These are phyloP conservation scores for Limonomyces culmigenus DNA, from an alignment of 1,284 basidiomycete genomes.

Conservation along the genomic window DNA sequence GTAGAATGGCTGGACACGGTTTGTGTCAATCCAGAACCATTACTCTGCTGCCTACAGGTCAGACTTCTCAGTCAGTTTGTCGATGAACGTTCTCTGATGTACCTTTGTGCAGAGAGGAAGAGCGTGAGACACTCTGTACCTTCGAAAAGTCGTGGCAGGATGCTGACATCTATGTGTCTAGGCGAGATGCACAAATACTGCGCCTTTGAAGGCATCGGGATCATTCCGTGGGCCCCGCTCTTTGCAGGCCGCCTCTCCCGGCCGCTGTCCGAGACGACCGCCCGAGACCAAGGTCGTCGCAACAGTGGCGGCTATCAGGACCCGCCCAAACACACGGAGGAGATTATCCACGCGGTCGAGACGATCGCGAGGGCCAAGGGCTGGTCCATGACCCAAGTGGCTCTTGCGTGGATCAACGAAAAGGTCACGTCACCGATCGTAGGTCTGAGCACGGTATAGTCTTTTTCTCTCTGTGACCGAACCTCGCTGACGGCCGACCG, in stretches of 20 bases:
- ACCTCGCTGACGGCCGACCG: background rate
- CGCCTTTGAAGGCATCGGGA: slow-evolving; percentile 25
- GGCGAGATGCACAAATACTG: slow-evolving; percentile 28
- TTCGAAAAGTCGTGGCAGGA: background rate
- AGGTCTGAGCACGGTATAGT: slow-evolving; percentile 33
- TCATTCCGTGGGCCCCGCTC: slow-evolving; percentile 25
- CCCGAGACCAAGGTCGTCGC: no score
- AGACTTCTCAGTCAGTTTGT: no score
- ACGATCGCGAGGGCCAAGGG: slow-evolving; percentile 23
- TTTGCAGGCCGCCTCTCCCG: slow-evolving; percentile 21
- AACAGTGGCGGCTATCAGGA: no score
- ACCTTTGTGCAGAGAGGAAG: slow-evolving; percentile 13
- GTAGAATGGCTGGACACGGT: slow-evolving; percentile 18
- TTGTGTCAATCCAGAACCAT: slow-evolving; percentile 23
- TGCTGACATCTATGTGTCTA: slow-evolving; percentile 9
- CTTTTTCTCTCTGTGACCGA: slow-evolving; percentile 2
- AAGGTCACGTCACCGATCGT: slow-evolving; percentile 33
- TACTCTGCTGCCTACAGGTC: slow-evolving; percentile 22
- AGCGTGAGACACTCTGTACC: slow-evolving; percentile 8
- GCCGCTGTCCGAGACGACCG: slow-evolving; percentile 15
- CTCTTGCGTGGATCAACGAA: slow-evolving; percentile 18
- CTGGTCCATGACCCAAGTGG: slow-evolving; percentile 23
- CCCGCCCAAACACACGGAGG: no score
- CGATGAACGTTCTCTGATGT: no score
- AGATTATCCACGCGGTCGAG: slow-evolving; percentile 15